Percentiles rank a stretch among this genome's conserved stretches.
These are phyloP conservation scores for Arctium lappa DNA, from an alignment of 129 eudicot species.

Conservation along the genomic window DNA sequence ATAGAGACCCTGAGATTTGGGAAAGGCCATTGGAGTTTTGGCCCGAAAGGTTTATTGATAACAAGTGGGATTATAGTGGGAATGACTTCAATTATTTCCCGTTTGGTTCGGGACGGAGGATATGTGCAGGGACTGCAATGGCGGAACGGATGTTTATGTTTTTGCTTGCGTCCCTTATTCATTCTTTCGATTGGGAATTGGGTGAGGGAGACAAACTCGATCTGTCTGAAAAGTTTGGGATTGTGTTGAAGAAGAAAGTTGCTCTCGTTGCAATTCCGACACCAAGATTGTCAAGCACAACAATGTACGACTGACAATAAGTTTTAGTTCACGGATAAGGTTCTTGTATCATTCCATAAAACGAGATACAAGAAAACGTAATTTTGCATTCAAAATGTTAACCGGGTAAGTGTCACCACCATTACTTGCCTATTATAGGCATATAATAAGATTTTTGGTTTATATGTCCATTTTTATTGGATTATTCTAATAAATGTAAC, in stretches of 20 bases:
- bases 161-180: slow-evolving; percentile 47
- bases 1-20: slow-evolving; percentile 54
- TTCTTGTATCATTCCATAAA: background rate
- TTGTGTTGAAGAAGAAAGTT: slow-evolving; percentile 45
- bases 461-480: too few species aligned
- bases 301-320: slow-evolving; percentile 17
- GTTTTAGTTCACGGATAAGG: too few species aligned
- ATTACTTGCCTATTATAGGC: too few species aligned
- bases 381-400: background rate
- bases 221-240: slow-evolving; percentile 52
- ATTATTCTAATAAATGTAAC: too few species aligned
- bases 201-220: slow-evolving; percentile 31
- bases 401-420: too few species aligned
- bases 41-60: slow-evolving; percentile 52
- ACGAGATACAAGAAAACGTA: background rate
- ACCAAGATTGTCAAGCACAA: slow-evolving; percentile 36
- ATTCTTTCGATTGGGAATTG: slow-evolving; percentile 54
- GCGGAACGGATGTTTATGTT: slow-evolving; percentile 56
- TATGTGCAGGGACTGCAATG: slow-evolving; percentile 54
- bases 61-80: slow-evolving; percentile 41
- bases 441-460: too few species aligned
- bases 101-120: slow-evolving; percentile 55
- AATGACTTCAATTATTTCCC: slow-evolving; percentile 49
- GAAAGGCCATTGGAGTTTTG: slow-evolving; percentile 39
- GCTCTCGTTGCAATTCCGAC: slow-evolving; percentile 47